Evolutionary conservation across 768 basidiomycete species (phyloP), one percentile per base, ranked within the genome.

Genomic region (Russula compacta): DNA sequence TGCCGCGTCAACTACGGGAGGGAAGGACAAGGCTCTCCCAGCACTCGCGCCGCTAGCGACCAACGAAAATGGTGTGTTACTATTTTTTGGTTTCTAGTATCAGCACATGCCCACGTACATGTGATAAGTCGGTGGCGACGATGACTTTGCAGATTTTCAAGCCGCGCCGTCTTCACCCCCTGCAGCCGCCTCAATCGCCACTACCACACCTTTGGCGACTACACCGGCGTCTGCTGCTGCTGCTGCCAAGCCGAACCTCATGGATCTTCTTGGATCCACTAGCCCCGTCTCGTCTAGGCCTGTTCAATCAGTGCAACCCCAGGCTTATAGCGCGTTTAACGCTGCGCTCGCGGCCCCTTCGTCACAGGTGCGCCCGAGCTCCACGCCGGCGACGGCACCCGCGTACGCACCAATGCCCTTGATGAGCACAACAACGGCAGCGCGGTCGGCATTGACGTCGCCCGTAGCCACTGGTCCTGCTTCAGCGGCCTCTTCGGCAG

Each of bases 81-180:
- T 12, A 14, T 10, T 51, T 39, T 33, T 14, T 53, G 6, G 4
- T 19, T 19, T n/a, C 56, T 8, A 24, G 53, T 46, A 50, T 38
- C 9, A 21, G 29, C 21, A 21, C 19, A 35, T 40, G 11, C 49
- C 7, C 24, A 61, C 35, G 29, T 33, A 33, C 29, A 4, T 12
- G 10, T 33, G 14, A 46, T 12, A 57, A n/a, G 60, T n/a, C 10
- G 55, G 54, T 8, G 59, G 59, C 81, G 89, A 89, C 67, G 91
- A 93, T 64, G 91, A 93, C 53, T 93, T 93, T 66, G 84, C 82
- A 53, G 91, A 92, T 71, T 93, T 93, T 76, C 86, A 90, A 71
- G 83, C 82, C 19, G 88, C 86, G 2, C 87, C 87, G 17, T 68
- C 76, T 14, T 74, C 74, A 9, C 78, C 65, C 69, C 85, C 61